Base-by-base conservation (phyloP, 139 green algal genomes). In the Cymbomonas tetramitiformis region DNA sequence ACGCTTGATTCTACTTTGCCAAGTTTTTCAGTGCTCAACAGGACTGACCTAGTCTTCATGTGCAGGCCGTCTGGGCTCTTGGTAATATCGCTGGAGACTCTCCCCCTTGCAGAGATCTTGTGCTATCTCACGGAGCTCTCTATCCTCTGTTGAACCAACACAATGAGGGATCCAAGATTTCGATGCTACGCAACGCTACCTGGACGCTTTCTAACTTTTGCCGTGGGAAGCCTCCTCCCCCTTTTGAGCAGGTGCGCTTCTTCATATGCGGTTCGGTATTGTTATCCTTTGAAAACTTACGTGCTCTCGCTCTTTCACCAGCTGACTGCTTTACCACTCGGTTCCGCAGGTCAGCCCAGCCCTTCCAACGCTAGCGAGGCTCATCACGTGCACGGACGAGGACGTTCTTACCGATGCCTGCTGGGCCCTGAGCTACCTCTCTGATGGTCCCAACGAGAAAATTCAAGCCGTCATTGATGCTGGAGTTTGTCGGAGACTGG, bases 161-260 rank as follows among this genome's bases (percentile, higher is more conserved):
- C 10, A 84, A 83, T 51, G 82, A 92, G 46, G 68, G 81, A 59
- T 74, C 73, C 49, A 98, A 98, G 67, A 73, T 97, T 15, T 86
- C 78, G 30, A 98, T 99, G 92, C 74, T 95, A 51, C 77, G 92
- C 44, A 99, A 99, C 69, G 92, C 90, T 9, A 98, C 92, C 24
- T 99, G 92, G 92, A 99, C 92, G n/a, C 80, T 99, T 12, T 95
- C 84, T 29, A 99, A 99, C 74, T 97, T 97, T 70, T 99, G 92
- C 80, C 75, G 92, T 21, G 92, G 92, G 52, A 99, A 99, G 81
- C 91, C 91, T 5, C 79, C 82, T 67, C 79, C 80, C 1, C 49
- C 76, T 46, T 94, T 94, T 54, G 70, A 81, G 39, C 70, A 87
- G 72, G 80, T 91, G 38, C 15, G 39, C 1, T 19, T 15, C 36